Conservation (phyloP, 192 early-diverging fungal species). For the Backusella circina region DNA sequence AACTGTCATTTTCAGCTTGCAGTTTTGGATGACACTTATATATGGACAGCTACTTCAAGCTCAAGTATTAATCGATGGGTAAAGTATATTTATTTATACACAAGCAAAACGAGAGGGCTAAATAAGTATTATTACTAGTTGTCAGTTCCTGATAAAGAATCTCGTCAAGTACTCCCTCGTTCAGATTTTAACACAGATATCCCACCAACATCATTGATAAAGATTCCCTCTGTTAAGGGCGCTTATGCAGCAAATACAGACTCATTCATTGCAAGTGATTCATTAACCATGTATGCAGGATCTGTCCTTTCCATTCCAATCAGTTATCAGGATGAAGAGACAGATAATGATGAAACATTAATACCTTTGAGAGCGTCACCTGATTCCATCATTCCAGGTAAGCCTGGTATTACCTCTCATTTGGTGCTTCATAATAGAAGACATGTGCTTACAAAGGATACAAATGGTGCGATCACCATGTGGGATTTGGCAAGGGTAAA, state of each 20-base stretch:
- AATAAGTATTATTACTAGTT: slow-evolving; percentile 26
- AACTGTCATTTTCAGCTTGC: slow-evolving; percentile 64
- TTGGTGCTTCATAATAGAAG: slow-evolving; percentile 79
- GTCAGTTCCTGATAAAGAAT: slow-evolving; percentile 60
- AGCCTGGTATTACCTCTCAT: slow-evolving; percentile 64
- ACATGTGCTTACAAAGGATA: slow-evolving; percentile 83
- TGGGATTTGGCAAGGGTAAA: slow-evolving; percentile 90
- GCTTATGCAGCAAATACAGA: slow-evolving; percentile 36
- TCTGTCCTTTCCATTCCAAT: slow-evolving; percentile 38
- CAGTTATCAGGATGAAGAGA: slow-evolving; percentile 33
- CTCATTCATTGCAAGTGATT: slow-evolving; percentile 31
- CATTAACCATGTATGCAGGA: slow-evolving; percentile 34
- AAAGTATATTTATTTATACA: neutral
- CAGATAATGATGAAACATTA: slow-evolving; percentile 21
- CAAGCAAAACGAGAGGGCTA: neutral
- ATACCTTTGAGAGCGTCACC: slow-evolving; percentile 31
- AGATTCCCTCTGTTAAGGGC: slow-evolving; percentile 38
- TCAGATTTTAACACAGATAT: slow-evolving; percentile 36
- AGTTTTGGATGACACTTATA: slow-evolving; percentile 77
- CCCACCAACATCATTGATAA: slow-evolving; percentile 42
- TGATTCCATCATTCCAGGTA: slow-evolving; percentile 40
- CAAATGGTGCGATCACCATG: slow-evolving; percentile 69
- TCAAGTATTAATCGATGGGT: slow-evolving; percentile 88
- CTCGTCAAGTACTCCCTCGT: slow-evolving; percentile 27
- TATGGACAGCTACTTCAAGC: slow-evolving; percentile 90